Evolutionary conservation across 2,329 filamentous ascomycete species (phyloP), one percentile per base, ranked within the genome.

Genomic region (Anthostomella pinea): DNA sequence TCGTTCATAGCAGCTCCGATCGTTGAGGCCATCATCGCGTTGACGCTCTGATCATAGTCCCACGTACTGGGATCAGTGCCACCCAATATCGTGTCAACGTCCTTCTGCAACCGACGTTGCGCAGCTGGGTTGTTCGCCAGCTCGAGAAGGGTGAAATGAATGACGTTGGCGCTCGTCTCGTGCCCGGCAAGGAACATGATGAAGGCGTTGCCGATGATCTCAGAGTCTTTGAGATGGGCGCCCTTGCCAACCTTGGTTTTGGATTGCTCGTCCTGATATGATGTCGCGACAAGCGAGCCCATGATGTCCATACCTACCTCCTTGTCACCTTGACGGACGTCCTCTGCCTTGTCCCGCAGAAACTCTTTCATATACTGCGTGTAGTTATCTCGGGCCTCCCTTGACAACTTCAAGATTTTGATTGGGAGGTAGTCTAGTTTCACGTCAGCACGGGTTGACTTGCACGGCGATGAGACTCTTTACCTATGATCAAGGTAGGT

Each of bases 1-100:
- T 93, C 87, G 54, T 88, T 86, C 72, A 91, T 75, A 50, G 83
- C 76, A 4, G 87, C 86, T 13, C 83, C 87, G 8, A 83, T 65
- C 71, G 87, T 82, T 41, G 81, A 79, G 8, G 73, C 77, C 48
- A 87, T 76, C 41, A 93, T 70, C 7, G 73, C 67, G 27, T 77
- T 79, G 44, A 90, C 70, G 49, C 77, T 68, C 8, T 67, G 62
- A 28, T 90, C 85, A 57, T 87, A 91, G 50, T 79, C 72, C 87
- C 86, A 91, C 6, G 75, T 69, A 1, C 63, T 60, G 4, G 79
- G 72, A 15, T 83, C 73, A 11, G 67, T 62, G 22, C 72, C 67
- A 24, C 76, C 75, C 18, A 90, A 68, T 8, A 86, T 75, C 10
- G 66, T 63, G 56, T 88, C 81, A 17, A 93, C 63, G 43, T 89